Evolutionary conservation across 1,284 basidiomycete species (phyloP).

Genomic region (Hemileccinum hortonii): DNA sequence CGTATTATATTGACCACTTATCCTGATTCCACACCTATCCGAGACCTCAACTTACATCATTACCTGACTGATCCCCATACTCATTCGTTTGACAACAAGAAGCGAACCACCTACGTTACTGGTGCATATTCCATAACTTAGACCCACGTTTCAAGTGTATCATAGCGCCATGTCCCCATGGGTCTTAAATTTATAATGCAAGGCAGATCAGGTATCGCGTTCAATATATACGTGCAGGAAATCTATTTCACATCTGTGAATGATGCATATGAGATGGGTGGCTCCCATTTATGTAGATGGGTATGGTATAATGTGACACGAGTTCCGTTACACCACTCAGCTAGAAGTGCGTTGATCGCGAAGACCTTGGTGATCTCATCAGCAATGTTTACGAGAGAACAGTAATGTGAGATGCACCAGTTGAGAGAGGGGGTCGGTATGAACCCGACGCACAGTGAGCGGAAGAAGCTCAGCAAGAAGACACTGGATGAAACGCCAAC

Average conservation of each 20-base stretch:
- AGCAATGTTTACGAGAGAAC: background rate
- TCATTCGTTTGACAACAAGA: constrained; percentile 14
- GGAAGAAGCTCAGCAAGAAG: constrained; percentile 14
- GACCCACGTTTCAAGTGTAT: constrained; percentile 26
- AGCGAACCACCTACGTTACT: constrained; percentile 6
- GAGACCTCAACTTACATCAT: constrained; percentile 4
- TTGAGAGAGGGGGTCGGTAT: constrained; percentile 10
- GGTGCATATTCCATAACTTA: constrained; percentile 19
- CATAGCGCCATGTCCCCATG: constrained; percentile 20
- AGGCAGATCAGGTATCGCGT: constrained; percentile 5
- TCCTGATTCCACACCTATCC: constrained; percentile 35
- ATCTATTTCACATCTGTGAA: background rate
- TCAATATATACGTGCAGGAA: background rate
- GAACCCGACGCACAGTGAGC: background rate
- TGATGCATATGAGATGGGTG: background rate
- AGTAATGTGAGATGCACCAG: constrained; percentile 12
- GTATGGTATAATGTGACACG: constrained; percentile 10
- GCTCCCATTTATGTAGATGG: background rate
- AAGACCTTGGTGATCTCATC: constrained; percentile 11
- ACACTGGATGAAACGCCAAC: constrained; percentile 13
- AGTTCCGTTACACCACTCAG: constrained; percentile 11
- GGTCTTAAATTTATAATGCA: constrained; percentile 16
- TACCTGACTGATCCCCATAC: constrained; percentile 13
- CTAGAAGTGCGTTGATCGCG: constrained; percentile 13
- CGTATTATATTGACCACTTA: constrained; percentile 72